Base-by-base conservation (phyloP, 805 yeast species). In the Pichia phayaonensis region DNA sequence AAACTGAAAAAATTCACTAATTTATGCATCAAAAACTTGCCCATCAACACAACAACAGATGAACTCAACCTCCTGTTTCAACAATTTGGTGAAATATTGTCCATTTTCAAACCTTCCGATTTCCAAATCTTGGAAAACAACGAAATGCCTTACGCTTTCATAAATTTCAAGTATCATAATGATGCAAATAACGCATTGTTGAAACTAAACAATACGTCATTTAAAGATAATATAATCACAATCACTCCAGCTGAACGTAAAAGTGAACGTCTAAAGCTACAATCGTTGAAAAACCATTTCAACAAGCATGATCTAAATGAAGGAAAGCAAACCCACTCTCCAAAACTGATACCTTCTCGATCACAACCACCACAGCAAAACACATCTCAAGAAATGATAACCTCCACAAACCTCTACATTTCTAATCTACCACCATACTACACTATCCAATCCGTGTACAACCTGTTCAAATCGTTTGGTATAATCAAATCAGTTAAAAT, bases 11-110 rank as follows among this genome's bases (percentile, higher is more conserved):
- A 77, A 53, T 79, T 76, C 59, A 72, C 73, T 45, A 77, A 77
- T 49, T 69, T 85, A 39, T 79, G 81, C 52, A 74, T 81, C 38
- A 76, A 74, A 45, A 76, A 77, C 54, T 61, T 81, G 46, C 80
- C 82, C 7, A 51, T 66, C 57, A 39, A 39, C 10, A 20, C 7
- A 20, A 20, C 68, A 11, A 62, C 72, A 18, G 69, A 69, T 21
- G 72, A 71, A 29, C 54, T 76, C 36, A 59, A 58, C 27, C 63
- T 68, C 12, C 57, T 72, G 2, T 74, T 75, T 58, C 56, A 59
- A 43, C 61, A 63, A 13, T 75, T 60, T 56, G 77, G 79, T 23
- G 69, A 67, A 15, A 72, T 85, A 27, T 77, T 73, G 21, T 69
- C 78, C 1, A 69, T 77, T 13, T 77, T 76, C 51, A 66, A 83